These are phyloP conservation scores for Astrothelium subdiscretum DNA, from an alignment of 495 filamentous ascomycete genomes.

Conservation along the genomic window DNA sequence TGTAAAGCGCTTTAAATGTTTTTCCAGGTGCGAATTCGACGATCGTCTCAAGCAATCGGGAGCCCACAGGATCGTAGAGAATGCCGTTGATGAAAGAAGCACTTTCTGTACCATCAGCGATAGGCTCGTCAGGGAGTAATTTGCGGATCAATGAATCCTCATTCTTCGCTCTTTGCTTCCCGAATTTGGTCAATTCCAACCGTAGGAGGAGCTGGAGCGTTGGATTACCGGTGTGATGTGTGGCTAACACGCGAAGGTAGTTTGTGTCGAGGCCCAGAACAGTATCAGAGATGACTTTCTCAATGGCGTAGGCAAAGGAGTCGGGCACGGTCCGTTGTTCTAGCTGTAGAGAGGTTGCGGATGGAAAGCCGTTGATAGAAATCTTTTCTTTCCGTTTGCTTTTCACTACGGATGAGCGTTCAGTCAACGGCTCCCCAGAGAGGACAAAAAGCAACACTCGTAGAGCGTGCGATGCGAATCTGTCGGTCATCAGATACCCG, in stretches of 20 bases:
- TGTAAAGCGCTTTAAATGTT: slow-evolving; percentile 74
- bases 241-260: slow-evolving; percentile 66
- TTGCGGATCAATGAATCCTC: slow-evolving; percentile 46
- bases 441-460: slow-evolving; percentile 76
- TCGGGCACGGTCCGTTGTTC: slow-evolving; percentile 50
- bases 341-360: slow-evolving; percentile 3
- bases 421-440: slow-evolving; percentile 63
- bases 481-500: slow-evolving; percentile 72
- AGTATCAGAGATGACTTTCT: slow-evolving; percentile 66
- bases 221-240: slow-evolving; percentile 80
- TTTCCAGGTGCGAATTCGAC: slow-evolving; percentile 70
- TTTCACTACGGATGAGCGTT: slow-evolving; percentile 53
- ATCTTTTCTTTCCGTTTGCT: slow-evolving; percentile 86
- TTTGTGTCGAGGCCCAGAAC: slow-evolving; percentile 58
- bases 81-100: slow-evolving; percentile 69
- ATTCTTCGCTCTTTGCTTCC: slow-evolving; percentile 51
- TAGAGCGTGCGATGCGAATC: slow-evolving; percentile 83
- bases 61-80: slow-evolving; percentile 80
- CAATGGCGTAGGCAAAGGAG: slow-evolving; percentile 60
- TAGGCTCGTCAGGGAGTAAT: slow-evolving; percentile 53
- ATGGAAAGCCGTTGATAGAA: slow-evolving; percentile 29
- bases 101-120: slow-evolving; percentile 45
- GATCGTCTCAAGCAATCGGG: slow-evolving; percentile 76
- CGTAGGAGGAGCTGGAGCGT: slow-evolving; percentile 77
- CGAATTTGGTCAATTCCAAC: slow-evolving; percentile 62